Conservation (phyloP, 2,329 filamentous ascomycete genomes). For the Ophiostoma australiae region DNA sequence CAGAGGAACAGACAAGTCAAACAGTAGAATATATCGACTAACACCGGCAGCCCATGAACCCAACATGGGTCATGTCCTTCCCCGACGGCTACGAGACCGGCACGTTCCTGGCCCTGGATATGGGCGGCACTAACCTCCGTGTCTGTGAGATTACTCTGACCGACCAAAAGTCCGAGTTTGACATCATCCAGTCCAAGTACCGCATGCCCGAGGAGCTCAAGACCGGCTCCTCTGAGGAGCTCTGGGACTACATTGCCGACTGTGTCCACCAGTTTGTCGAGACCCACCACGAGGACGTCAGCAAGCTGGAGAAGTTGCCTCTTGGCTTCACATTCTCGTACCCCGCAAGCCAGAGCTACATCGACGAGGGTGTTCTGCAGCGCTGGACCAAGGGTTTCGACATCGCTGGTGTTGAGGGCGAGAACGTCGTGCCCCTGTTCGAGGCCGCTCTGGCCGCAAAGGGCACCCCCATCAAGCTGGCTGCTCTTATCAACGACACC, state of each 20-base stretch:
- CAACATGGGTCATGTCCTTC: conserved; percentile 90
- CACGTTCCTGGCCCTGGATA: conserved; percentile 83
- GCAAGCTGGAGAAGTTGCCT: conserved; percentile 61
- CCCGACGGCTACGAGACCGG: conserved; percentile 83
- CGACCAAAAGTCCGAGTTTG: conserved; percentile 82
- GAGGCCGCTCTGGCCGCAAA: conserved; percentile 65
- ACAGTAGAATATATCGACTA: neutral
- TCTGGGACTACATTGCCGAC: conserved; percentile 94
- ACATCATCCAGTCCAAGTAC: conserved; percentile 95
- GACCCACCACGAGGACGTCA: conserved; percentile 67
- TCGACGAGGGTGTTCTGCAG: conserved; percentile 87
- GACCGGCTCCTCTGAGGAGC: conserved; percentile 73
- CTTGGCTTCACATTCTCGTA: conserved; percentile 97
- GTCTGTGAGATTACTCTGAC: conserved; percentile 90
- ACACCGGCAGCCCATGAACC: conserved; percentile 77
- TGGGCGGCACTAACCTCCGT: conserved; percentile 93
- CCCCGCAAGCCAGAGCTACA: conserved; percentile 86
- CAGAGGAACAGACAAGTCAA: too few species aligned
- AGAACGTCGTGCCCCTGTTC: conserved; percentile 86
- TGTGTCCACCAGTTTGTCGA: conserved; percentile 87
- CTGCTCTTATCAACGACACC: conserved; percentile 94
- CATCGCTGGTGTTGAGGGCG: conserved; percentile 82
- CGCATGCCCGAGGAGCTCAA: conserved; percentile 91
- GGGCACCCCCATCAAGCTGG: conserved; percentile 81
- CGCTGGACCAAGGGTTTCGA: conserved; percentile 98